Evolutionary conservation across 148 eudicot species (phyloP), one percentile per base, ranked within the genome.

Genomic region (Suaeda aralocaspica): DNA sequence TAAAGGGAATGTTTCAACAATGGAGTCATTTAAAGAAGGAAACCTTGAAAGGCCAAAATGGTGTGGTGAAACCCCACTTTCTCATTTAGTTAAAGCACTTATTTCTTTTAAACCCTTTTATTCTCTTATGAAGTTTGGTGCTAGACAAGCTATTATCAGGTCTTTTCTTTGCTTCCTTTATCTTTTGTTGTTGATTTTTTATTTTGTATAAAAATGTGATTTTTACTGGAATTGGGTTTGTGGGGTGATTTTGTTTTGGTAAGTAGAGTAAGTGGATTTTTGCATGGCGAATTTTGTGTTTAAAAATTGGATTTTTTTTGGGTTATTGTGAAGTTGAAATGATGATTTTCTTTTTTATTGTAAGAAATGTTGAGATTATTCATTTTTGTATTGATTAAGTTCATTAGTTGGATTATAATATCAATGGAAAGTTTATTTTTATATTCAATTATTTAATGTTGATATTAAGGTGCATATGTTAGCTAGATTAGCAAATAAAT

Each of bases 131-230:
- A 92, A 88, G 45, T 82, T 88, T 59, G 98, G 98, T 34, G 98
- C 98, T 11, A 74, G 98, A 78, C 94, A 87, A 82, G 96, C 92
- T 66, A 75, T 92, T 29, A 92, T 92, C 82, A 90, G 96, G 98
- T 86, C 68, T 46, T 31, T 59, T 8, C 41, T 51, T 22, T n/a
- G 64, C 46, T 26, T 28, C 21, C 10, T 46, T 58, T 16, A 26
- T 46, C 1, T 70, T 5, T n/a, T 51, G 24, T 24, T 12, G 5
- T 25, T 19, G 15, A 31, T 30, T 55, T 9, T 51, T 33, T 1
- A 16, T 61, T 61, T 50, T 5, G 26, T 1, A 22, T 36, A 63
- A 24, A 6, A 10, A 36, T 36, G 41, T 36, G 4, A 36, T 4
- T 36, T 36, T 36, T 36, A 4, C 8, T 36, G 41, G 41, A 4